Conservation (phyloP, 2,329 filamentous ascomycete species). For the Claviceps purpurea region DNA sequence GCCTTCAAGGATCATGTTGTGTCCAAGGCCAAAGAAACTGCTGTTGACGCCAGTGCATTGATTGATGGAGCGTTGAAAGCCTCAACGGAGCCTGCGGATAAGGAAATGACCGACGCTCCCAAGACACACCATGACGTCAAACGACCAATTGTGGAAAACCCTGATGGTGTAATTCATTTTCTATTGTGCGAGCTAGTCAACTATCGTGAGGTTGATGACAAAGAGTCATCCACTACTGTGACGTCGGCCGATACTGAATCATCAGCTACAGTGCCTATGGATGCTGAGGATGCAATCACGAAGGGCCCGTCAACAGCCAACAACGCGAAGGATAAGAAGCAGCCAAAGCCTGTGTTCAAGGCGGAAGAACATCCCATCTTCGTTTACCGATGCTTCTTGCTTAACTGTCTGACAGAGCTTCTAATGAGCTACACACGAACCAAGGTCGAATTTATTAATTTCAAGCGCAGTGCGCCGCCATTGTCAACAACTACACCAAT, state of each 20-base stretch:
- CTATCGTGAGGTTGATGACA: conserved; percentile 87
- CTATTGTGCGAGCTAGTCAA: conserved; percentile 82
- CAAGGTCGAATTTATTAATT: conserved; percentile 98
- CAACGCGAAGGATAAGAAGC: conserved; percentile 47
- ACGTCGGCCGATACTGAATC: conserved; percentile 28
- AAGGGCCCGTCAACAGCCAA: conserved; percentile 17
- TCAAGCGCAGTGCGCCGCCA: conserved; percentile 82
- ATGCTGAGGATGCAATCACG: conserved; percentile 16
- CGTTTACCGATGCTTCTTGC: conserved; percentile 87
- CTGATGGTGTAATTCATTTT: conserved; percentile 91
- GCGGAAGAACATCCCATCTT: conserved; percentile 89
- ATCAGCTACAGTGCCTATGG: conserved; percentile 16
- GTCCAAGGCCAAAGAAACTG: conserved; percentile 1
- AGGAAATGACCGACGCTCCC: conserved; percentile 47
- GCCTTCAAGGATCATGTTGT: conserved; percentile 24
- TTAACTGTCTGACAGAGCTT: conserved; percentile 84
- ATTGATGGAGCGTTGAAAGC: conserved; percentile 37
- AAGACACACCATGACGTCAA: conserved; percentile 59
- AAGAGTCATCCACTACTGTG: conserved; percentile 37
- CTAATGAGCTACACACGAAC: conserved; percentile 84
- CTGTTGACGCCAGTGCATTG: conserved; percentile 5
- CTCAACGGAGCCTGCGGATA: conserved; percentile 45
- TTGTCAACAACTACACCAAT: conserved; percentile 76
- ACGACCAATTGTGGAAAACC: conserved; percentile 75
- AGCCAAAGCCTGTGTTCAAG: conserved; percentile 66